Conservation (phyloP, 805 yeast genomes). For the Cyberlindnera maritima region DNA sequence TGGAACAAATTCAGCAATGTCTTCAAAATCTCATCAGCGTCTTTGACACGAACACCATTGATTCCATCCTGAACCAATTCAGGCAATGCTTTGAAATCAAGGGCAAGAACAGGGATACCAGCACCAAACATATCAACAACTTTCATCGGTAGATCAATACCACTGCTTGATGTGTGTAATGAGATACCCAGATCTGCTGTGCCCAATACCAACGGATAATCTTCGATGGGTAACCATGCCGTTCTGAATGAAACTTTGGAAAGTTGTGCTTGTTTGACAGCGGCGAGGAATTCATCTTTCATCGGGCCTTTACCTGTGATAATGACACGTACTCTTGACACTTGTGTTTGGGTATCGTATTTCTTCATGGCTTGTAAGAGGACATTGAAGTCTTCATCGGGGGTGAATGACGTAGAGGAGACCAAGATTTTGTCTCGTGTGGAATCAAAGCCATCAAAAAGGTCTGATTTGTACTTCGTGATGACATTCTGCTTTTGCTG, state of each 20-base stretch:
- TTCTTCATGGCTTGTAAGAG: conserved; percentile 64
- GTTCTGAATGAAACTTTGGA: conserved; percentile 53
- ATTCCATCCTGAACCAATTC: conserved; percentile 69
- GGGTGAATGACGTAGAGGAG: conserved; percentile 91
- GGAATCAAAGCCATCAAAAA: conserved; percentile 36
- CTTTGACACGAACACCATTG: conserved; percentile 64
- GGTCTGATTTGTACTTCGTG: conserved; percentile 32
- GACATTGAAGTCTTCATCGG: conserved; percentile 83
- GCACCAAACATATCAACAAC: conserved; percentile 95
- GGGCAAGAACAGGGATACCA: conserved; percentile 86
- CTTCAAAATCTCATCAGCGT: conserved; percentile 43
- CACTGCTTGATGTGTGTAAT: conserved; percentile 87
- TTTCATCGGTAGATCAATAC: conserved; percentile 96
- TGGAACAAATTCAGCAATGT: conserved; percentile 36
- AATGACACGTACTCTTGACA: conserved; percentile 59
- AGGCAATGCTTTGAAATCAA: conserved; percentile 69
- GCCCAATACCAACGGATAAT: conserved; percentile 74
- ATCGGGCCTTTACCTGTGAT: conserved; percentile 98
- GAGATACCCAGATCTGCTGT: conserved; percentile 88
- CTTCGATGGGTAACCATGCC: conserved; percentile 75
- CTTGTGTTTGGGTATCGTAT: conserved; percentile 35
- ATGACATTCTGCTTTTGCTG: conserved; percentile 31
- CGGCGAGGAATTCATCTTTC: conserved; percentile 46
- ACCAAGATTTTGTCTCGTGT: conserved; percentile 60
- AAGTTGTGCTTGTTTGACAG: conserved; percentile 45